Conservation (phyloP, 768 basidiomycete genomes). For the Psilocybe tampanensis region DNA sequence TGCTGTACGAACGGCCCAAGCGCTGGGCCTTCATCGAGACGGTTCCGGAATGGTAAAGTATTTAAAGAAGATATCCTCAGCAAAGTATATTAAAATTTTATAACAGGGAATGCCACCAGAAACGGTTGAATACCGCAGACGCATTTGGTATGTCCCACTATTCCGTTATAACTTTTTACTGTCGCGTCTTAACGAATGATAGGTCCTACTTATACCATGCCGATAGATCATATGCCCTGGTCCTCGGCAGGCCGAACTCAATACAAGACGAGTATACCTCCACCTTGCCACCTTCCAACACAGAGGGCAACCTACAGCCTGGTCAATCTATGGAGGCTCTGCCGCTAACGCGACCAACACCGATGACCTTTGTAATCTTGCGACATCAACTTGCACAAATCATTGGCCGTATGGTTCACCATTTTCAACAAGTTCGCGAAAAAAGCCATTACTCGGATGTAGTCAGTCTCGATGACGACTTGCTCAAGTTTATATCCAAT, state of each 20-base stretch:
- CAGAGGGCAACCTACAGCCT: constrained; percentile 59
- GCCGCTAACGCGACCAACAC: constrained; percentile 72
- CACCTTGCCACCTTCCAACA: constrained; percentile 73
- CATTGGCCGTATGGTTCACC: constrained; percentile 89
- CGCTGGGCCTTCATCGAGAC: constrained; percentile 90
- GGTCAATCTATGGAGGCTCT: constrained; percentile 49
- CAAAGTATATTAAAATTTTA: constrained; percentile 8
- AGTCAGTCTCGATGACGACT: constrained; percentile 77
- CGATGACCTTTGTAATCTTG: constrained; percentile 87
- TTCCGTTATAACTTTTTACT: not conserved
- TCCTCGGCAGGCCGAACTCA: constrained; percentile 87
- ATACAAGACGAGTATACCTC: constrained; percentile 92
- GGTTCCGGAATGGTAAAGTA: constrained; percentile 70
- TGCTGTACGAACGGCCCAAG: constrained; percentile 90
- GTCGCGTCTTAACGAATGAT: not conserved
- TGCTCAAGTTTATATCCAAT: constrained; percentile 72
- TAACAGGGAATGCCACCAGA: constrained; percentile 69
- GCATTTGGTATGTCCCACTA: constrained; percentile 70
- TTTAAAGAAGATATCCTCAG: not conserved
- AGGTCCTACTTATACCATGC: constrained; percentile 93
- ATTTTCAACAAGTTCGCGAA: constrained; percentile 85
- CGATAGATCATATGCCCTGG: constrained; percentile 88
- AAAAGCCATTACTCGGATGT: constrained; percentile 86
- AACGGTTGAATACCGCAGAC: constrained; percentile 84
- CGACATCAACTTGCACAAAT: constrained; percentile 81